These are phyloP conservation scores for Trebouxia sp. DNA, from an alignment of 139 green algal species.

Conservation along the genomic window DNA sequence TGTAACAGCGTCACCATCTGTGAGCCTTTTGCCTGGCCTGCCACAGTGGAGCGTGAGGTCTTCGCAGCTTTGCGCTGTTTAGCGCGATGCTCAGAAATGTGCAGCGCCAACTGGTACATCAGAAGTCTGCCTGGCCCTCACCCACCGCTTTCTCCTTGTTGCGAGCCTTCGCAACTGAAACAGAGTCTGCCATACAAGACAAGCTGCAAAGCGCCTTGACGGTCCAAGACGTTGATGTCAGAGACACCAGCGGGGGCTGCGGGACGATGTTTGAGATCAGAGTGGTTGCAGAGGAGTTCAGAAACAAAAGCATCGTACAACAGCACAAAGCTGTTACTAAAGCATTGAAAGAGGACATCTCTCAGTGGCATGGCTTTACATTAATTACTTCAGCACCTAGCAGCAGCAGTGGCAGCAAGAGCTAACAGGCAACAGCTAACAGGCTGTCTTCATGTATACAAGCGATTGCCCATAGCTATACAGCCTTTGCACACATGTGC, in stretches of 20 bases:
- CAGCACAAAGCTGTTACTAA: conserved; percentile 66
- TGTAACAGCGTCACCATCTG: too few relatives aligned
- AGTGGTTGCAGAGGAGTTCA: conserved; percentile 42
- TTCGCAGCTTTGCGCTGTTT: not conserved
- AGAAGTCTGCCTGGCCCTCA: not conserved
- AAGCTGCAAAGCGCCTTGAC: conserved; percentile 42
- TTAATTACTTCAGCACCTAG: conserved; percentile 43
- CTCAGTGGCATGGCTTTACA: conserved; percentile 62
- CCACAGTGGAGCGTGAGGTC: too few relatives aligned
- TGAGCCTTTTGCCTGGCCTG: too few relatives aligned
- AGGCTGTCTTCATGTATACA: too few relatives aligned
- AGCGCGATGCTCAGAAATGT: not conserved
- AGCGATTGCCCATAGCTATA: too few relatives aligned
- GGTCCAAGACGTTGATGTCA: conserved; percentile 39
- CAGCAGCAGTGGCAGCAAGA: not conserved
- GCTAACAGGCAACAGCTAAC: too few relatives aligned
- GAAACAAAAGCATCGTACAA: conserved; percentile 58
- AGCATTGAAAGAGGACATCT: conserved; percentile 59
- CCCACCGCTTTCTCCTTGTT: not conserved
- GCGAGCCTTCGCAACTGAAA: not conserved
- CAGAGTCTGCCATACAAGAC: conserved; percentile 37
- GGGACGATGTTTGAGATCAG: conserved; percentile 50
- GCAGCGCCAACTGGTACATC: not conserved
- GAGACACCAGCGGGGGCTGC: conserved; percentile 62
- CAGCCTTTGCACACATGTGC: not conserved